Evolutionary conservation across 2,329 filamentous ascomycete species (phyloP).

Genomic region (Mariannaea elegans): DNA sequence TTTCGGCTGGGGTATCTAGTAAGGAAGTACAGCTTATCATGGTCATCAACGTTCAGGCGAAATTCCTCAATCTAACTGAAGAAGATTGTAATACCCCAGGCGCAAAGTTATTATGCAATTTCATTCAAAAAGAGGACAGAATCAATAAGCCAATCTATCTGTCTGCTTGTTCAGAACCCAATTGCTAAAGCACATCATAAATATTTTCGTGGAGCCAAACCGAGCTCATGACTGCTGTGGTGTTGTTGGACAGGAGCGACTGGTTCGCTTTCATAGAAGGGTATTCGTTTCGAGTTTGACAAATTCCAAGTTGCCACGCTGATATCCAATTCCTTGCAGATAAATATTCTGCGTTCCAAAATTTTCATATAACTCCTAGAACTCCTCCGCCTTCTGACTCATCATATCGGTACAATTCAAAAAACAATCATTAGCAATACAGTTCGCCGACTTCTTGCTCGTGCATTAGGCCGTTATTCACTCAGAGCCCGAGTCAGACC

Average conservation of each 20-base stretch:
- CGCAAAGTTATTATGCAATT: background rate
- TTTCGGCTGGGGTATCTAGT: no score
- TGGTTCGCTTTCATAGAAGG: slow-evolving; percentile 14
- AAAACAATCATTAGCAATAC: background rate
- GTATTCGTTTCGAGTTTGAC: slow-evolving; percentile 7
- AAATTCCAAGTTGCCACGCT: slow-evolving; percentile 12
- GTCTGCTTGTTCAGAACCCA: background rate
- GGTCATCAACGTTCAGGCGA: no score
- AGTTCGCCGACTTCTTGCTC: background rate
- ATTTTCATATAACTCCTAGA: background rate
- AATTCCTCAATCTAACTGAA: no score
- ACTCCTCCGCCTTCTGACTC: slow-evolving; percentile 18
- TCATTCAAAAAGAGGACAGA: background rate
- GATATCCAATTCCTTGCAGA: slow-evolving; percentile 2
- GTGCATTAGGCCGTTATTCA: background rate
- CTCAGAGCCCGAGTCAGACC: background rate
- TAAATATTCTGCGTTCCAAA: background rate
- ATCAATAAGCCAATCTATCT: background rate
- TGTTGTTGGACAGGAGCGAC: slow-evolving; percentile 7
- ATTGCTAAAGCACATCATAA: background rate
- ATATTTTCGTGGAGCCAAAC: slow-evolving; percentile 9
- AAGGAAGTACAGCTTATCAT: no score
- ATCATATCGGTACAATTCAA: slow-evolving; percentile 27
- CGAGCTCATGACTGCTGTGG: background rate
- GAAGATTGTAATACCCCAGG: no score